These are phyloP conservation scores for Cladosporium sp. DNA, from an alignment of 2,329 filamentous ascomycete species.

Conservation along the genomic window DNA sequence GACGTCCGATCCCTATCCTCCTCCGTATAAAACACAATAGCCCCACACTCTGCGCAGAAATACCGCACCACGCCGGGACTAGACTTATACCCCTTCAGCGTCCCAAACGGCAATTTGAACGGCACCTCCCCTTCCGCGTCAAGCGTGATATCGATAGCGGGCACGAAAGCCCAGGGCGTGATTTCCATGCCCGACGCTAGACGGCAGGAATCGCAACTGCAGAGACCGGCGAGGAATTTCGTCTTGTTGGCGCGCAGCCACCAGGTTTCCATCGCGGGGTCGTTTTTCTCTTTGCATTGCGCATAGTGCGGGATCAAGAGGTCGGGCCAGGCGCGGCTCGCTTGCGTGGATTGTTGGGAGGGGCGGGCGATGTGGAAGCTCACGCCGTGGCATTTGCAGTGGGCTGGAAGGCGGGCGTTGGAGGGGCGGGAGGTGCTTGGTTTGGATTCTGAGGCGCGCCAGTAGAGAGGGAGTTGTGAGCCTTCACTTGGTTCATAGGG, in stretches of 20 bases:
- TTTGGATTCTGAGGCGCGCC: slow-evolving; percentile 12
- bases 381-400: slow-evolving; percentile 54
- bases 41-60: slow-evolving; percentile 60
- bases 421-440: background rate
- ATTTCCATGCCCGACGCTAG: slow-evolving; percentile 58
- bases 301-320: slow-evolving; percentile 47
- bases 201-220: slow-evolving; percentile 59
- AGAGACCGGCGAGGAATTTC: slow-evolving; percentile 57
- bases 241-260: slow-evolving; percentile 48
- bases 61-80: slow-evolving; percentile 52
- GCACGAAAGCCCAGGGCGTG: slow-evolving; percentile 62
- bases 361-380: slow-evolving; percentile 56
- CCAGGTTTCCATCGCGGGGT: slow-evolving; percentile 52
- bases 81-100: slow-evolving; percentile 51
- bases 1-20: slow-evolving; percentile 41
- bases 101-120: slow-evolving; percentile 35
- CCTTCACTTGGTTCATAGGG: slow-evolving; percentile 15
- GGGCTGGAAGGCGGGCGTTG: slow-evolving; percentile 35
- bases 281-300: slow-evolving; percentile 27
- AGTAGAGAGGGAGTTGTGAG: slow-evolving; percentile 21
- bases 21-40: slow-evolving; percentile 60
- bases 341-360: slow-evolving; percentile 40
- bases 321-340: slow-evolving; percentile 50
- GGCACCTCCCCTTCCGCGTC: slow-evolving; percentile 23
- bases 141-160: slow-evolving; percentile 51